Base-by-base conservation (phyloP, 1,284 basidiomycete genomes). In the Apiotrichum laibachii region DNA sequence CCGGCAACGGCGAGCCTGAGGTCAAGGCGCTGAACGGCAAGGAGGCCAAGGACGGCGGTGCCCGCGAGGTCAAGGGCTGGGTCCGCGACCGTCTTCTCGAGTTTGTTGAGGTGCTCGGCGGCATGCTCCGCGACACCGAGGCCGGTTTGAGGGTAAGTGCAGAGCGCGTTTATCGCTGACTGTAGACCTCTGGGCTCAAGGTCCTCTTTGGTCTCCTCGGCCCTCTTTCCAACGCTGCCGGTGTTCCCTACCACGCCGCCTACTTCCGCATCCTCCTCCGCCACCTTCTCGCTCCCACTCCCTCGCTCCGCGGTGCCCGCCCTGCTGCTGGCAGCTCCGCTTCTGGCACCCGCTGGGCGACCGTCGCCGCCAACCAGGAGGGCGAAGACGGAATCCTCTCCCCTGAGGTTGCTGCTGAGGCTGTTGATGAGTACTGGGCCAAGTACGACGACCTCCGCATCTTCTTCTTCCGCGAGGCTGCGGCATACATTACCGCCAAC, bases 381-480 rank as follows among this genome's bases (percentile, higher is more conserved):
- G 65, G 65, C 37, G 69, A 65, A n/a, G 61, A 67, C 21, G 70
- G 72, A 31, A 82, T 91, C 61, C 86, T 85, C 64, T 85, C 88
- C 0, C 66, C 65, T 53, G 80, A 94, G 73, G 90, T 94, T 64
- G 60, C 63, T 6, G 70, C 73, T 33, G 65, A 70, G 34, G 70
- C 71, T 11, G 63, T 72, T 0, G 73, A 76, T 43, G 75, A 77
- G 50, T 80, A 76, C 64, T 78, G 78, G 71, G 79, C 80, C 47
- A 71, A 74, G 26, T 78, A 78, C 65, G 80, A 83, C 67, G 96
- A 98, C 73, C 81, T 98, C 31, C 86, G 94, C 59, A 96, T 90
- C 87, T 91, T 90, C 76, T 96, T 96, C 79, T 84, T 97, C 60
- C 85, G 89, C 42, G 92, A 96, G 69, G 81, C 89, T 33, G 85